Percentiles rank a stretch among this genome's conserved stretches.
These are phyloP conservation scores for Dittrichia graveolens DNA, from an alignment of 129 eudicot species.

Conservation along the genomic window DNA sequence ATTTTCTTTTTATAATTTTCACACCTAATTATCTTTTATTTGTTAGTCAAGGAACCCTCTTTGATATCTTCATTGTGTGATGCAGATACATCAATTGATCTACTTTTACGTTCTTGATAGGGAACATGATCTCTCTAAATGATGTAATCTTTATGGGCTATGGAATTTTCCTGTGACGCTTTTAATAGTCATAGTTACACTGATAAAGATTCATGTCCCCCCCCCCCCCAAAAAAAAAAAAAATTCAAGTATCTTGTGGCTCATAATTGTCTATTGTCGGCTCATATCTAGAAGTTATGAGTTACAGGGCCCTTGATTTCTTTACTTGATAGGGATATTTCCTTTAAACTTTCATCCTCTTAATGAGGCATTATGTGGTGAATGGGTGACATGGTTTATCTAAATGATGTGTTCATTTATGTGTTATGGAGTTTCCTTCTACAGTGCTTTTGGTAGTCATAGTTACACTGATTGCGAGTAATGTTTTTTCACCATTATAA, in stretches of 20 bases:
- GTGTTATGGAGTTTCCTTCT: constrained; percentile 32
- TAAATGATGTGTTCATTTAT: background rate
- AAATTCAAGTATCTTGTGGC: too few species aligned
- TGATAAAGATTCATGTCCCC: constrained; percentile 32
- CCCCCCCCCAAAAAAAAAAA: too few species aligned
- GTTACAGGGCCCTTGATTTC: too few species aligned
- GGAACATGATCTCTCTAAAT: constrained; percentile 36
- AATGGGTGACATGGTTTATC: too few species aligned
- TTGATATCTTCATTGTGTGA: background rate
- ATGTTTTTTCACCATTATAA: too few species aligned
- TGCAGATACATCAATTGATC: background rate
- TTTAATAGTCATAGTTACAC: constrained; percentile 61
- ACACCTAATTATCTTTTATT: background rate
- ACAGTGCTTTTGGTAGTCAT: constrained; percentile 49
- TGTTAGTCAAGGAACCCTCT: background rate
- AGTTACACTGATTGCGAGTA: constrained; percentile 57
- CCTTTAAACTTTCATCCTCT: too few species aligned
- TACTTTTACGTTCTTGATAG: too few species aligned
- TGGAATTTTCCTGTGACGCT: constrained; percentile 46
- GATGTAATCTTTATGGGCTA: constrained; percentile 14
- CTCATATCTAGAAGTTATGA: too few species aligned
- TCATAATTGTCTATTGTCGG: too few species aligned
- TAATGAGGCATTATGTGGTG: too few species aligned
- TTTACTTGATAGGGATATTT: too few species aligned
- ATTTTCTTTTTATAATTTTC: too few species aligned